phyloP scores from a whole-genome alignment of 164 flowering plant genomes.

The Saururus chinensis region DNA sequence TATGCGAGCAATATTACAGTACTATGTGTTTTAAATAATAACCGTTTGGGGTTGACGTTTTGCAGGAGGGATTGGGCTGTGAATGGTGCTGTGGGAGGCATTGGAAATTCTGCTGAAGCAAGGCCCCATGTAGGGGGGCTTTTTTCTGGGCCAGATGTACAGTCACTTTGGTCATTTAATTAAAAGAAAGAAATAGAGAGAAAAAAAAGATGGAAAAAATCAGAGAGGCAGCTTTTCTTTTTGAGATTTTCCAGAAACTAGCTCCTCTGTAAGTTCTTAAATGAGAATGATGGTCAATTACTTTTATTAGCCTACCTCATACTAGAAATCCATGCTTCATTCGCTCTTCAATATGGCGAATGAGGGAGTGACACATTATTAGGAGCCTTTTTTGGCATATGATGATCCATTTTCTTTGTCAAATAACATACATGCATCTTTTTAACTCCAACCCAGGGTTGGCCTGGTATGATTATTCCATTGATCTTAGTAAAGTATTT shows the following conservation, averaged over 20 bases:
- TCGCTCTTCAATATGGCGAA: background rate
- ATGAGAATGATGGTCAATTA: constrained; percentile 25
- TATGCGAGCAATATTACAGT: background rate
- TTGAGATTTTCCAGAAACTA: constrained; percentile 30
- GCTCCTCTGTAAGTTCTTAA: constrained; percentile 32
- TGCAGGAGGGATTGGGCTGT: constrained; percentile 33
- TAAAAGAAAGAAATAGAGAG: constrained; percentile 15
- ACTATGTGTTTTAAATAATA: background rate
- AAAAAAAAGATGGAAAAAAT: constrained; percentile 7
- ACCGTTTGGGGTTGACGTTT: background rate
- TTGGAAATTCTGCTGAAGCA: constrained; percentile 24
- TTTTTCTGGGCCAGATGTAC: constrained; percentile 63
- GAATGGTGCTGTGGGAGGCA: constrained; percentile 36
- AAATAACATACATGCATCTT: background rate
- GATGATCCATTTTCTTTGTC: background rate
- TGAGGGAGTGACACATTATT: background rate
- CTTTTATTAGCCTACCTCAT: background rate
- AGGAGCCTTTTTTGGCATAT: background rate
- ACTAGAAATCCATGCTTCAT: constrained; percentile 8
- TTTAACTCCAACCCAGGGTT: no score
- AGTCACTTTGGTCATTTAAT: constrained; percentile 84
- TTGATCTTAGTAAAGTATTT: no score
- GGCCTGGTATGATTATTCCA: no score
- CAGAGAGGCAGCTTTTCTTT: constrained; percentile 23
- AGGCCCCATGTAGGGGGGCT: constrained; percentile 52